Evolutionary conservation across 148 eudicot species (phyloP).

Genomic region (Vaccinium vitisidaea): DNA sequence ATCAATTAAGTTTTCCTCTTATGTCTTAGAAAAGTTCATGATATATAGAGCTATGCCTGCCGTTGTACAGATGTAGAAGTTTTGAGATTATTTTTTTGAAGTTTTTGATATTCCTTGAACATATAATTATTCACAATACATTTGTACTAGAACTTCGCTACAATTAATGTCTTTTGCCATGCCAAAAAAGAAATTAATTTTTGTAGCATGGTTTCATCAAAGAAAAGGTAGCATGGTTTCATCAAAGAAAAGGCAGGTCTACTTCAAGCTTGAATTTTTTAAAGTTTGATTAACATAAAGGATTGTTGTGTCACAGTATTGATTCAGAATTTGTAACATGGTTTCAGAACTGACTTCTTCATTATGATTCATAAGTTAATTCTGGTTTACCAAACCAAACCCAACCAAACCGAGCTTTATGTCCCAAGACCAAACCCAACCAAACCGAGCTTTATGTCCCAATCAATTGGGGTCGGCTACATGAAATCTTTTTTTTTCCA

Average conservation of each 20-base stretch:
- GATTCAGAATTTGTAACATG: background rate
- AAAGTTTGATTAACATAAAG: background rate
- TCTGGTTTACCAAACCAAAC: background rate
- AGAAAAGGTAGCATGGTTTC: background rate
- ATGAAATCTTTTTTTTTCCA: no score
- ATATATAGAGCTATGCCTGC: background rate
- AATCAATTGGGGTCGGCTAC: no score
- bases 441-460: no score
- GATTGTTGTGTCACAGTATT: background rate
- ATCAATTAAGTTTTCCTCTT: background rate
- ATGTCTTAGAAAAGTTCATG: background rate
- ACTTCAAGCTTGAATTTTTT: background rate
- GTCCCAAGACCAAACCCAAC: no score
- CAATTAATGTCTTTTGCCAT: background rate
- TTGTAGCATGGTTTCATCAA: background rate
- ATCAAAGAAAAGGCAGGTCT: background rate
- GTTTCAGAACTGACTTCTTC: background rate
- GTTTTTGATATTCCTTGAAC: background rate
- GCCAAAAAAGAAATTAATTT: background rate
- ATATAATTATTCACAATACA: background rate
- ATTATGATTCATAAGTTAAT: slow-evolving; percentile 12
- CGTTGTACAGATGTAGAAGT: background rate
- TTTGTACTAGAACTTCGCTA: background rate
- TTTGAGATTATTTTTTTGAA: background rate
- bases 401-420: no score